Evolutionary conservation across 352 stramenopile genomes (phyloP).

Genomic region (Globisporangium lucens): DNA sequence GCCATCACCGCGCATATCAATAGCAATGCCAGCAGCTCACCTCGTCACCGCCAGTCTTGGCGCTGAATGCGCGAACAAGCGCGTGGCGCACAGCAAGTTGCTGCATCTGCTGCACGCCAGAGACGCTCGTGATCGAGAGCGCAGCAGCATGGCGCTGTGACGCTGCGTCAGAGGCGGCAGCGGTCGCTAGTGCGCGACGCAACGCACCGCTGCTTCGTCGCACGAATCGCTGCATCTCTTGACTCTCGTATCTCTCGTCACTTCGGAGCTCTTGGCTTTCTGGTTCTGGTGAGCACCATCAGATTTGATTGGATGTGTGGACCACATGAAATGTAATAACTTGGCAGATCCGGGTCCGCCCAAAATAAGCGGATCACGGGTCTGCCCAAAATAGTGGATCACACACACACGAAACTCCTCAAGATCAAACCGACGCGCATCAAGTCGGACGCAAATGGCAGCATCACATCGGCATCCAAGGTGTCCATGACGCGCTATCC

Average conservation of each 20-base stretch:
- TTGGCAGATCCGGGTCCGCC: neutral
- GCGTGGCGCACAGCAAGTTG: neutral
- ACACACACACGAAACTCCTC: neutral
- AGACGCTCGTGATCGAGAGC: neutral
- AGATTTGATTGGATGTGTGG: conserved; percentile 6
- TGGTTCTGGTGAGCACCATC: neutral
- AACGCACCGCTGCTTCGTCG: neutral
- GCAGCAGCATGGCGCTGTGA: neutral
- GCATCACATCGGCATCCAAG: neutral
- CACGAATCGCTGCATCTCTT: conserved; percentile 12
- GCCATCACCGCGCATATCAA: neutral
- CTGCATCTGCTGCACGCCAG: neutral
- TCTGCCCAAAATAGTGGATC: neutral
- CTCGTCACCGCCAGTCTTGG: neutral
- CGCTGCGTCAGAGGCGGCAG: neutral
- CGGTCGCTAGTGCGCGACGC: conserved; percentile 1
- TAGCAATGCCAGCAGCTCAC: neutral
- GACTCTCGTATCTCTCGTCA: neutral
- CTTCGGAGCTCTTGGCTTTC: neutral
- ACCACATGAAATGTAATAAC: neutral
- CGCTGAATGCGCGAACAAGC: conserved; percentile 24
- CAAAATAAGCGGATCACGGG: no score
- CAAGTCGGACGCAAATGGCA: neutral
- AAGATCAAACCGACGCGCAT: neutral
- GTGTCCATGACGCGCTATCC: neutral